A percentile compares a stretch with the other conserved stretches of the same genome.
Conservation (phyloP, 176 grass and related monocot species). For the bread wheat (Triticum aestivum) region DNA sequence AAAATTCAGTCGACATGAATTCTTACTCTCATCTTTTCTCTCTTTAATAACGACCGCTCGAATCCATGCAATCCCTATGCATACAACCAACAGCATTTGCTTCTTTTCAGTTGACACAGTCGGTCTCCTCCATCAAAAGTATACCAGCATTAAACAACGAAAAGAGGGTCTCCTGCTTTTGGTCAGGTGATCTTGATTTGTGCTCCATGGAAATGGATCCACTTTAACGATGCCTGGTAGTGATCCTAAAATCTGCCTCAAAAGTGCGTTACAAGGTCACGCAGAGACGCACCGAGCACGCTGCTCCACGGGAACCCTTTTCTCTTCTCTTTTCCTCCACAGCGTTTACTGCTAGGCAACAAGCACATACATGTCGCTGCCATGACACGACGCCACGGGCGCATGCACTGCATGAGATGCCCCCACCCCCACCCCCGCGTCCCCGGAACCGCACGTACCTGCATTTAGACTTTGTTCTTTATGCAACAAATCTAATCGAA, state of each 20-base stretch:
- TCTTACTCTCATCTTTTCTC: no score
- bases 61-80: neutral
- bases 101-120: neutral
- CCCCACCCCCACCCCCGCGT: no score
- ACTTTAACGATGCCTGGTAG: neutral
- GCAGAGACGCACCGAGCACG: neutral
- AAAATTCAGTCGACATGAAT: no score
- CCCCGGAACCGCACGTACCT: no score
- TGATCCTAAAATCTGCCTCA: neutral
- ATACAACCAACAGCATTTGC: neutral
- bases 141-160: neutral
- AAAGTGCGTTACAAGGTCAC: neutral
- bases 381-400: constrained; percentile 32
- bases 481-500: no score
- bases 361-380: neutral
- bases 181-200: neutral
- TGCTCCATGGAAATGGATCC: neutral
- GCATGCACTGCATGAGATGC: neutral
- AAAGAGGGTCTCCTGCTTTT: neutral
- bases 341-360: neutral
- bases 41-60: neutral
- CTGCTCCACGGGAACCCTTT: neutral
- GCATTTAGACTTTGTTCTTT: no score
- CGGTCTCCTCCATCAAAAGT: neutral
- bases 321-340: neutral